Evolutionary conservation across 2,329 filamentous ascomycete species (phyloP), one percentile per base, ranked within the genome.

Genomic region (Penicillium sclerotigenum): DNA sequence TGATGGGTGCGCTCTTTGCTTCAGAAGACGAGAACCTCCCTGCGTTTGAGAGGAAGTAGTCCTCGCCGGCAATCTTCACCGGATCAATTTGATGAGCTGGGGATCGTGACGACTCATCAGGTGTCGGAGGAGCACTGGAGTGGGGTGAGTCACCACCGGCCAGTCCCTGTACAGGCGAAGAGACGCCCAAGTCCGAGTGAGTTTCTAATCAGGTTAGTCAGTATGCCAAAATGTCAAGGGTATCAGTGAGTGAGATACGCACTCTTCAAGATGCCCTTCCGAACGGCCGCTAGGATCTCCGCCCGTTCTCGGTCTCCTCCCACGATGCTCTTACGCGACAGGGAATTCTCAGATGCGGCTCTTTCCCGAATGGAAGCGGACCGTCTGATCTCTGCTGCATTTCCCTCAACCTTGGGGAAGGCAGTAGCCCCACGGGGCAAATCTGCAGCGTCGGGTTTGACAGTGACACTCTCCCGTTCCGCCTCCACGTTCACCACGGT

Each of bases 401-500:
- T 92, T 38, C 86, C 82, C 75, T 96, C 92, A 24, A 96, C 78
- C 66, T 88, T 90, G 26, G 92, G 92, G 67, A 92, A 96, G 4
- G 88, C 88, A 20, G 89, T 92, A 40, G 86, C 89, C 24, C 88
- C 88, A 42, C 84, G 86, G 47, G 79, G 78, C 54, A 89, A 84
- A 4, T 88, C 83, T 60, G 85, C 81, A 1, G 87, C 84, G 59
- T 76, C 72, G 6, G 69, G 80, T 56, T 88, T 91, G 43, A 91
- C 87, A 64, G 94, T 91, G 56, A 94, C 87, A 59, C 80, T 87
- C 65, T 95, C 90, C 50, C 91, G 83, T 75, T 97, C 93, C 1
- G 93, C 94, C 75, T 99, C 94, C 5, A 94, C 91, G 9, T 90
- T 97, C 49, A 99, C 88, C 85, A 96, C 95, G 0, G 94, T 96